phyloP scores from a whole-genome alignment of 345 rosid genomes.

The Eutrema heterophyllum region DNA sequence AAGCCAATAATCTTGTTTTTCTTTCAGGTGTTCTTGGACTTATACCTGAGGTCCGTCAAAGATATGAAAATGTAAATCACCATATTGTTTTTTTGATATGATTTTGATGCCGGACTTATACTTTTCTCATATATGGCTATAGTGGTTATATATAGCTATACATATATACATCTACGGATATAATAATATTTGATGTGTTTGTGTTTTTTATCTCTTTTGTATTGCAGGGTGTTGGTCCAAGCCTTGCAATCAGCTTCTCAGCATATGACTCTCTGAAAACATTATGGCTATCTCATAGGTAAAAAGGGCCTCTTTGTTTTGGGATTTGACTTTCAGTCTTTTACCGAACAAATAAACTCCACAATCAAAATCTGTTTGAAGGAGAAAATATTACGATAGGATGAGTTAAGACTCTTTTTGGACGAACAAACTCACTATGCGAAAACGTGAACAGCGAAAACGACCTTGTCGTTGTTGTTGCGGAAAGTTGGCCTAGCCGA shows the following conservation, averaged over 20 bases:
- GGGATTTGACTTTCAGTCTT: neutral
- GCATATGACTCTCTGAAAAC: slow-evolving; percentile 70
- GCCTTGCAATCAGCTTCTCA: slow-evolving; percentile 88
- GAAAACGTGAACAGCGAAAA: no score
- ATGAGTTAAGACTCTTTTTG: no score
- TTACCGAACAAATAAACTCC: no score
- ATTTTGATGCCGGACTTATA: no score
- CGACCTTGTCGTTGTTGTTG: no score
- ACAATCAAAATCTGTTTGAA: no score
- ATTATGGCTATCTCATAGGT: slow-evolving; percentile 76
- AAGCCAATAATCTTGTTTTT: slow-evolving; percentile 67
- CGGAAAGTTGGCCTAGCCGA: no score
- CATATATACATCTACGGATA: neutral
- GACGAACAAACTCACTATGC: no score
- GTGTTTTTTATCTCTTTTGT: neutral
- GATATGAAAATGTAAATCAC: neutral
- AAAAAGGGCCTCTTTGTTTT: slow-evolving; percentile 2
- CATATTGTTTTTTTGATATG: no score
- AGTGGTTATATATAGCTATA: neutral
- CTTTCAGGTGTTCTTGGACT: slow-evolving; percentile 86
- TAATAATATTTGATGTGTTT: neutral
- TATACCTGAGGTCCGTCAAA: slow-evolving; percentile 68
- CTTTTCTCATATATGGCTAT: no score
- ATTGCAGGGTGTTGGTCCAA: slow-evolving; percentile 92
- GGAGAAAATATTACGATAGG: no score